Percentiles rank a stretch among this genome's conserved stretches.
Conservation (phyloP, 2,329 filamentous ascomycete species). For the Sporothrix pallida region DNA sequence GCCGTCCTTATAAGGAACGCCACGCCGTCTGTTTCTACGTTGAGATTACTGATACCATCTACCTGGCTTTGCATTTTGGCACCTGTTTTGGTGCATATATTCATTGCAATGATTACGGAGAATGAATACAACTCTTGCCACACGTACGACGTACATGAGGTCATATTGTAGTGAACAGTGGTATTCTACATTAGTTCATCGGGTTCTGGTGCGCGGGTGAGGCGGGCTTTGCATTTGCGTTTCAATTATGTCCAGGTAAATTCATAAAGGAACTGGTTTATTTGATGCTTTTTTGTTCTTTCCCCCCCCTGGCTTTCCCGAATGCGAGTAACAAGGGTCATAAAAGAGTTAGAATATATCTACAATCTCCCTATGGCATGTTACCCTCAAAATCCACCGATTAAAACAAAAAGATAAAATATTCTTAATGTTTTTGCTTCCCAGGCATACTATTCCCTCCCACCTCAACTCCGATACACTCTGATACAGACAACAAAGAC, state of each 20-base stretch:
- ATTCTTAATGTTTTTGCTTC: constrained; percentile 12
- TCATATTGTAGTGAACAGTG: neutral
- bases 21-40: too few relatives aligned
- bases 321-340: too few relatives aligned
- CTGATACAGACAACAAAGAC: neutral
- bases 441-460: constrained; percentile 23
- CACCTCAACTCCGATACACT: neutral
- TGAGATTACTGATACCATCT: neutral
- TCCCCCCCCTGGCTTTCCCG: neutral
- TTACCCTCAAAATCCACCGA: neutral
- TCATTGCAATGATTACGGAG: neutral
- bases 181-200: too few relatives aligned
- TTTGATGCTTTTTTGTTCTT: neutral
- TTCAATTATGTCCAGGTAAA: neutral
- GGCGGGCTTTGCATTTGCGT: too few relatives aligned
- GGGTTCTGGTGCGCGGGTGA: too few relatives aligned
- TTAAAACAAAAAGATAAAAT: constrained; percentile 29
- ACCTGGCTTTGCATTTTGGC: neutral
- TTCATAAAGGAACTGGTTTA: neutral
- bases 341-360: neutral
- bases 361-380: neutral
- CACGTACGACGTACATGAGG: too few relatives aligned
- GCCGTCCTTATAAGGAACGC: neutral
- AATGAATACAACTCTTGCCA: neutral
- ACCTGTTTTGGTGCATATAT: neutral